These are phyloP conservation scores for Gnomoniopsis sp. DNA, from an alignment of 2,329 filamentous ascomycete species.

Conservation along the genomic window DNA sequence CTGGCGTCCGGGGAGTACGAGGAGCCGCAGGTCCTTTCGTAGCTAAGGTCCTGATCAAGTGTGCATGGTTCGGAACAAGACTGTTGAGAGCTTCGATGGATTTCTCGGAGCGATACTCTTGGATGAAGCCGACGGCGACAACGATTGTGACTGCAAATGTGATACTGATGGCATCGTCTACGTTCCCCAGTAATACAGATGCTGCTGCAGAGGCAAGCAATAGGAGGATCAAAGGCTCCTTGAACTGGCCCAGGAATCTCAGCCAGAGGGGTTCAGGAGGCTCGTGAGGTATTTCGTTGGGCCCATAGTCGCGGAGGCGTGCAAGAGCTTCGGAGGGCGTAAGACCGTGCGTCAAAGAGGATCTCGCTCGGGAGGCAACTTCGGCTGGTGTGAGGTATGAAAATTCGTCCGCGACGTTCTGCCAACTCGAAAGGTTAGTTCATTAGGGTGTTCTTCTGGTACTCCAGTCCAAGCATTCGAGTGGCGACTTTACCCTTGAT, in stretches of 20 bases:
- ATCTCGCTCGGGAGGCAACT: conserved; percentile 72
- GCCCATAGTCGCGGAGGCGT: conserved; percentile 75
- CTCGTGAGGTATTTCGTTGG: conserved; percentile 93
- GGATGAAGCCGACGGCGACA: conserved; percentile 90
- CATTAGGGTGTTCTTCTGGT: neutral
- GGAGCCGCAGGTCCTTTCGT: conserved; percentile 29
- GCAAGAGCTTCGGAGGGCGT: conserved; percentile 76
- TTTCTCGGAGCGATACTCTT: conserved; percentile 97
- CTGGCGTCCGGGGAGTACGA: conserved; percentile 35
- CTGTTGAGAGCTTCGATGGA: conserved; percentile 93
- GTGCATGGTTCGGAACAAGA: conserved; percentile 90
- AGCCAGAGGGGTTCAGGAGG: conserved; percentile 92
- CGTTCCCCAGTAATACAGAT: conserved; percentile 87
- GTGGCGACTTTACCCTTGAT: conserved; percentile 43
- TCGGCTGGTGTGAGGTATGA: conserved; percentile 72
- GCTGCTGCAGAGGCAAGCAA: conserved; percentile 83
- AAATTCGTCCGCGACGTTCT: conserved; percentile 58
- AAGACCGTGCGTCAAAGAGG: conserved; percentile 80
- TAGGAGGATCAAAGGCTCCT: conserved; percentile 91
- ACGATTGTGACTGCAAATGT: conserved; percentile 95
- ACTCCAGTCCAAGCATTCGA: neutral
- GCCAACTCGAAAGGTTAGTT: conserved; percentile 12
- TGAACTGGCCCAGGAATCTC: conserved; percentile 93
- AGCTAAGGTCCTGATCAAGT: conserved; percentile 70
- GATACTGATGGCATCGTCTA: conserved; percentile 93